Evolutionary conservation across 495 filamentous ascomycete genomes (phyloP), one percentile per base, ranked within the genome.

Genomic region (Beverwykella pulmonaria): DNA sequence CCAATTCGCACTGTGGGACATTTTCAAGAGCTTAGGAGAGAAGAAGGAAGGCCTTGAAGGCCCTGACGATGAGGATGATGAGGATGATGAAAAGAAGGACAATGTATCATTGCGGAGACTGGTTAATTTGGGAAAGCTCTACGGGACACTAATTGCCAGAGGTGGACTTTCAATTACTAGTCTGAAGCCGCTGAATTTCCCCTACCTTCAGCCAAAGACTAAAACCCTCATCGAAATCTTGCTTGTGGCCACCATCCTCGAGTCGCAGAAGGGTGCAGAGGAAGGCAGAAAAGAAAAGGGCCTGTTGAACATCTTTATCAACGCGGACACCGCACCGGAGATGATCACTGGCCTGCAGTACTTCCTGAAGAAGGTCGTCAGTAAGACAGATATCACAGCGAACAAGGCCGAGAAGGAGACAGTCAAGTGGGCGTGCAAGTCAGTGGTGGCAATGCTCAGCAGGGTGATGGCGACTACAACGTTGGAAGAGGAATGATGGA

Each of bases 81-180:
- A 60, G 73, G 72, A 73, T 4, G 71, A 76, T 9, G 69, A 60
- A 74, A 78, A 26, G 76, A 48, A 36, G 7, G 78, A 27, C 72
- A 81, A 73, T 20, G 71, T 84, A 47, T 74, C 75, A 15, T 82
- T 88, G 72, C 86, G 90, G 69, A 81, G 84, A 30, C 79, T 96
- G n/a, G 90, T 94, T 63, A 97, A 97, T 71, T 79, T 93, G n/a
- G 92, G 91, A 19, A 92, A 90, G 77, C 82, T 96, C 82, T 97
- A 86, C 74, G 93, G 88, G 8, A 80, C 79, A 22, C 79, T 98
- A 3, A 83, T 97, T 53, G 84, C 84, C 0, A 87, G 87, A 36
- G 85, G 85, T 2, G 82, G 78, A 1, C 75, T 97, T 22, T 80
- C 79, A 4, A 74, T 98, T 15, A 78, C 79, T 0, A 80, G 89